Percentiles rank a stretch among this genome's conserved stretches.
phyloP scores from a whole-genome alignment of 140 eudicot genomes.

The Ambrosia hybrid region DNA sequence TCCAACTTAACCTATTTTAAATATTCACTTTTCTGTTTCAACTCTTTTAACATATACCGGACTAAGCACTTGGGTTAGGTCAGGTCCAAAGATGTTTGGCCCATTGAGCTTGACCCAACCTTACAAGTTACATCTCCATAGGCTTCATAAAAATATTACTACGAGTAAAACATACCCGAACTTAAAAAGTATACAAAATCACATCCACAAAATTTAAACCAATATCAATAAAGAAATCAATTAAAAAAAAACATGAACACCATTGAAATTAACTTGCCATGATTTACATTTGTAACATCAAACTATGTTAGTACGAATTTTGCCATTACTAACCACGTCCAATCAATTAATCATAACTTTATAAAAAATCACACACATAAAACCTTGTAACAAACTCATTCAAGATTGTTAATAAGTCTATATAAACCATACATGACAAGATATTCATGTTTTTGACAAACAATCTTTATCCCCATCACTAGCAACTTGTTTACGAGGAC shows the following conservation, averaged over 20 bases:
- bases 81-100: no score
- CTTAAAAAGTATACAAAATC: neutral
- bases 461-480: slow-evolving; percentile 3
- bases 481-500: slow-evolving; percentile 23
- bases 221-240: neutral
- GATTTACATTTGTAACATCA: neutral
- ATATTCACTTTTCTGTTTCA: neutral
- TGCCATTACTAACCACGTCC: neutral
- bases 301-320: slow-evolving; percentile 5
- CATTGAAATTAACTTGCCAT: neutral
- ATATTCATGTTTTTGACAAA: slow-evolving; percentile 18
- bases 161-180: neutral
- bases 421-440: neutral
- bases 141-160: neutral
- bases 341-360: neutral
- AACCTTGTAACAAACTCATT: neutral
- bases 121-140: no score
- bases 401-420: neutral
- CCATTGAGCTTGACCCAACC: neutral
- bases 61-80: neutral
- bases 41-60: neutral
- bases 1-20: neutral
- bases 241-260: neutral
- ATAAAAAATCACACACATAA: neutral
- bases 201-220: neutral